Percentiles rank a stretch among this genome's conserved stretches.
Conservation (phyloP, 2,329 filamentous ascomycete genomes). For the Bertia moriformis region DNA sequence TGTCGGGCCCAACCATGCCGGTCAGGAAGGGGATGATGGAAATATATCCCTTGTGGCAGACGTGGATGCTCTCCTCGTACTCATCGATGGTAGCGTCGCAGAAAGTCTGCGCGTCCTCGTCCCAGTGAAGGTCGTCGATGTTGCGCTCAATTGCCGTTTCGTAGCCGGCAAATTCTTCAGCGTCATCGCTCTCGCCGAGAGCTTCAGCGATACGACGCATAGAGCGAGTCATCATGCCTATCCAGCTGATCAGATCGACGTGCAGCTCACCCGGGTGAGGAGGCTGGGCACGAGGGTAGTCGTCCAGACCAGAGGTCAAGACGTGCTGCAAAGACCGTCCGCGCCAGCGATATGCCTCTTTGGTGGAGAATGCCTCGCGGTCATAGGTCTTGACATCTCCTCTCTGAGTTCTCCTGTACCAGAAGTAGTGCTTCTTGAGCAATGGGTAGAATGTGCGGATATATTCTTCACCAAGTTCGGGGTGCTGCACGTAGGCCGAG, state of each 20-base stretch:
- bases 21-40: conserved; percentile 85
- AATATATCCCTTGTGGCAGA: conserved; percentile 95
- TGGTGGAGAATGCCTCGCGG: conserved; percentile 71
- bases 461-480: conserved; percentile 54
- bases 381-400: conserved; percentile 88
- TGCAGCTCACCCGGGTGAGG: conserved; percentile 93
- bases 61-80: conserved; percentile 75
- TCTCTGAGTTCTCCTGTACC: conserved; percentile 84
- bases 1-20: conserved; percentile 62
- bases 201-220: conserved; percentile 65
- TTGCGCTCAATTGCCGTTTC: conserved; percentile 70
- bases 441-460: conserved; percentile 70
- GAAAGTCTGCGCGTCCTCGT: conserved; percentile 63
- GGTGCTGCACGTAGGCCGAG: conserved; percentile 52
- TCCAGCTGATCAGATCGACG: conserved; percentile 87
- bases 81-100: conserved; percentile 93
- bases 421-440: conserved; percentile 76
- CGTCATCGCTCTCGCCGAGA: conserved; percentile 66
- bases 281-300: conserved; percentile 86
- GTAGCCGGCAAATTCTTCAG: conserved; percentile 54
- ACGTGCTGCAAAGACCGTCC: conserved; percentile 77
- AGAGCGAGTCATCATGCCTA: conserved; percentile 89
- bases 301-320: conserved; percentile 84
- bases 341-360: conserved; percentile 89
- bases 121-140: conserved; percentile 89